Evolutionary conservation across 2,329 filamentous ascomycete species (phyloP).

Genomic region (Ophiocordyceps camponoti-floridani): DNA sequence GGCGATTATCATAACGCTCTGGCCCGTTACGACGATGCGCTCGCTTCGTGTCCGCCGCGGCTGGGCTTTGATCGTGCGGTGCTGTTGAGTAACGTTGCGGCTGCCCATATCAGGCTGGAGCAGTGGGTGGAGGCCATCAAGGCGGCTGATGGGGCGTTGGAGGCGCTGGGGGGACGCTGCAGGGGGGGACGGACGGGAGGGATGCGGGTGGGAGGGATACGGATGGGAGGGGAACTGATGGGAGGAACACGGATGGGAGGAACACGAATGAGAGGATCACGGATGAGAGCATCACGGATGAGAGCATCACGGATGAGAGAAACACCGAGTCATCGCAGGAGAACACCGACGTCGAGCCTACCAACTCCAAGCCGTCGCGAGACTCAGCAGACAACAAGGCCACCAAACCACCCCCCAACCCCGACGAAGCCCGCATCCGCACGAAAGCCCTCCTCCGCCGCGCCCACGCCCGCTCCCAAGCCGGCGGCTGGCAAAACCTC

Average conservation of each 20-base stretch:
- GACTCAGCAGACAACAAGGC: too few species aligned
- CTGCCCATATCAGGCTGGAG: constrained; percentile 68
- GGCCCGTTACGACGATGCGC: constrained; percentile 63
- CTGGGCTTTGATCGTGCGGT: constrained; percentile 80
- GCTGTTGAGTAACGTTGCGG: constrained; percentile 73
- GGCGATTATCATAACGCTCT: constrained; percentile 62
- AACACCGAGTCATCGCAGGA: too few species aligned
- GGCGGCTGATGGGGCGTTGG: constrained; percentile 53
- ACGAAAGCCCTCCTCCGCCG: constrained; percentile 70
- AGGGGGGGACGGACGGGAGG: constrained; percentile 9
- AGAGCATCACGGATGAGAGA: too few species aligned
- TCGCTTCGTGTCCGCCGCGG: constrained; percentile 64
- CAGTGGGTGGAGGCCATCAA: constrained; percentile 75
- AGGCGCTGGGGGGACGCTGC: constrained; percentile 48
- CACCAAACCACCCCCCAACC: constrained; percentile 4
- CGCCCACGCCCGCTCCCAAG: constrained; percentile 52
- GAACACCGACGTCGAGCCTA: constrained; percentile 27
- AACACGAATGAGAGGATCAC: too few species aligned
- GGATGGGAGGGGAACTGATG: too few species aligned
- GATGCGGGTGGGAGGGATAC: too few species aligned
- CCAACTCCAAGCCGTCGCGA: constrained; percentile 25
- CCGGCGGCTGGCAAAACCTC: constrained; percentile 63
- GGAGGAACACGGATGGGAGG: too few species aligned
- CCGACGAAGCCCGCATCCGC: constrained; percentile 59
- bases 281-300: too few species aligned